A percentile compares a stretch with the other conserved stretches of the same genome.
Evolutionary conservation across 495 filamentous ascomycete genomes (phyloP).

Genomic region (Podospora australis): DNA sequence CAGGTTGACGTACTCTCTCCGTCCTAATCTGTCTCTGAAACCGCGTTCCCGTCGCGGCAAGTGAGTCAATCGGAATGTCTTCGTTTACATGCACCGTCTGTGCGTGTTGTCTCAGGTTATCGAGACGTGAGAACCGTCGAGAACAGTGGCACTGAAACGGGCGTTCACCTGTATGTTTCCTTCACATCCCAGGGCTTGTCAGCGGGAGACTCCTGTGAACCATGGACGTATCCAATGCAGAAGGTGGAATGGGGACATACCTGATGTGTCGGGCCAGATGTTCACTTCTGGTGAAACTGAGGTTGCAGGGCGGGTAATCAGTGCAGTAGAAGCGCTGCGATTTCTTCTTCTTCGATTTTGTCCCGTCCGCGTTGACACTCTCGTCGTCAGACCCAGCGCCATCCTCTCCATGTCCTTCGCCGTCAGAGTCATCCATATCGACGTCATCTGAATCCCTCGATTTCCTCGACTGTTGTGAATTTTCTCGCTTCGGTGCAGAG

Average conservation of each 20-base stretch:
- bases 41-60: constrained; percentile 86
- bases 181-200: constrained; percentile 28
- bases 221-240: not conserved
- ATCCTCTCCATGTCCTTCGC: constrained; percentile 43
- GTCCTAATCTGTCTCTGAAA: constrained; percentile 94
- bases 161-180: constrained; percentile 96
- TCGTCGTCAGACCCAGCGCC: constrained; percentile 73
- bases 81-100: constrained; percentile 98
- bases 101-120: constrained; percentile 94
- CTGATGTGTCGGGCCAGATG: constrained; percentile 92
- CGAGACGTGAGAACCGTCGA: constrained; percentile 89
- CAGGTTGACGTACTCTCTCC: constrained; percentile 60
- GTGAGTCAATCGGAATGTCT: constrained; percentile 86
- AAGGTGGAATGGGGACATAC: constrained; percentile 32
- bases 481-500: constrained; percentile 43
- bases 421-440: constrained; percentile 71
- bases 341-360: constrained; percentile 86
- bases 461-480: constrained; percentile 56
- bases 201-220: constrained; percentile 11
- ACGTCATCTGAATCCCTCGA: constrained; percentile 67
- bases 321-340: constrained; percentile 95
- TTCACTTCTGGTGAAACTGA: constrained; percentile 95
- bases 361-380: constrained; percentile 58
- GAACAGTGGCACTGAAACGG: constrained; percentile 97
- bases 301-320: constrained; percentile 89